Conservation (phyloP, 495 filamentous ascomycete species). For the Platismatia glauca region DNA sequence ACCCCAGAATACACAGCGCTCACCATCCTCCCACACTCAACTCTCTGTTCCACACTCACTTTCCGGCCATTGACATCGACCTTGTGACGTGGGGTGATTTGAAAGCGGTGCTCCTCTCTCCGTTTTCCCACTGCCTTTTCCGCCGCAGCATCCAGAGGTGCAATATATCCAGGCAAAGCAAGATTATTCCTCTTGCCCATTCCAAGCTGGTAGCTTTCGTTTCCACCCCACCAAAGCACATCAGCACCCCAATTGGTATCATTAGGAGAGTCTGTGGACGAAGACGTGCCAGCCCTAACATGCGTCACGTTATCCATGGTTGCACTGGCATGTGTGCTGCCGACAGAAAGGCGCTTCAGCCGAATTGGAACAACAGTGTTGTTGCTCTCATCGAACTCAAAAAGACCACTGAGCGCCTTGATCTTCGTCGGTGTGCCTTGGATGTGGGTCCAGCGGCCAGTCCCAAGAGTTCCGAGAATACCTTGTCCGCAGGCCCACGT, state of each 20-base stretch:
- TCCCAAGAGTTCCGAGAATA: slow-evolving; percentile 74
- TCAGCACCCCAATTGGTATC: slow-evolving; percentile 80
- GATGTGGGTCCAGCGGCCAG: slow-evolving; percentile 81
- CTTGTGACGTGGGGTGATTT: slow-evolving; percentile 71
- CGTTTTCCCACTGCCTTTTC: slow-evolving; percentile 42
- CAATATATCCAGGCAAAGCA: slow-evolving; percentile 64
- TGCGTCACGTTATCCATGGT: slow-evolving; percentile 71
- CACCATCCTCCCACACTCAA: slow-evolving; percentile 77
- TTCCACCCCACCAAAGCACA: slow-evolving; percentile 86
- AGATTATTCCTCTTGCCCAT: slow-evolving; percentile 81
- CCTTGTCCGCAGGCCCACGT: slow-evolving; percentile 81
- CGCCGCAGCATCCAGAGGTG: slow-evolving; percentile 51
- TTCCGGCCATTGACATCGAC: slow-evolving; percentile 53
- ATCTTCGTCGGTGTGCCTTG: slow-evolving; percentile 73
- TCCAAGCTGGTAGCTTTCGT: slow-evolving; percentile 87
- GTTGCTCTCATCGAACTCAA: slow-evolving; percentile 71
- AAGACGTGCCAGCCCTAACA: slow-evolving; percentile 40
- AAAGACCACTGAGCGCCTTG: slow-evolving; percentile 69
- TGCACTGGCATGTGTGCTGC: slow-evolving; percentile 69
- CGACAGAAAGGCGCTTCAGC: slow-evolving; percentile 58
- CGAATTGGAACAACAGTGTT: slow-evolving; percentile 67
- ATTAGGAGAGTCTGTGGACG: slow-evolving; percentile 41
- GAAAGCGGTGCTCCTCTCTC: slow-evolving; percentile 65
- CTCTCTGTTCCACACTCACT: slow-evolving; percentile 73
- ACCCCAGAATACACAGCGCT: slow-evolving; percentile 66